Evolutionary conservation across 2,329 filamentous ascomycete species (phyloP), one percentile per base, ranked within the genome.

Genomic region (Colletotrichum somersetense): DNA sequence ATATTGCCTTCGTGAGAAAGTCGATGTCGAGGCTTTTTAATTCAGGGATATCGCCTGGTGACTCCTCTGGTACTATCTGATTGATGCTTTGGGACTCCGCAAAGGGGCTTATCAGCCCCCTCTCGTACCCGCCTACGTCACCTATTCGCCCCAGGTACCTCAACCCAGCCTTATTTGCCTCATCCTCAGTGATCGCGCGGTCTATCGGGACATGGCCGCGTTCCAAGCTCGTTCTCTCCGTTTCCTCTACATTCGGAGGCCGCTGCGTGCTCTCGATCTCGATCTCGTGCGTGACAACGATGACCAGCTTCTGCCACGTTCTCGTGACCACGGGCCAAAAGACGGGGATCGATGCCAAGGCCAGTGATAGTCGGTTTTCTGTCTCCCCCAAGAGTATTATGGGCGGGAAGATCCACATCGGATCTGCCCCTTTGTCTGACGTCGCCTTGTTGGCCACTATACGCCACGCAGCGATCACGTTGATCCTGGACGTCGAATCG

Each of bases 361-460:
- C 40, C 2, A 67, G 26, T 1, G 68, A 66, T 1, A 66, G 38
- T 14, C 68, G 50, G 12, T 70, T 71, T 20, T 71, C 64, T 1
- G 64, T 62, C 30, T 71, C 68, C 18, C 62, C 63, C 1, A 67
- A 4, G 3, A 67, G 30, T 3, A 71, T 67, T 16, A 71, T 71
- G 18, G 35, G 26, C 6, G 68, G 52, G 23, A 71, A 67, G 4
- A 40, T 18, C 38, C 33, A 48, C 11, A 42, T 67, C 2, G 64
- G 68, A 5, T 71, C 68, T 2, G 56, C 48, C 5, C 40, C 12
- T n/a, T 42, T n/a, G 3, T 67, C 40, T 2, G 56, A 62, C 1
- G 63, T 66, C 26, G 68, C 14, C 18, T 40, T 61, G 48, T 71
- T 67, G 12, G 68, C 62, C 14, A 71, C 48, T 30, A 71, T 61